Percentiles rank a stretch among this genome's conserved stretches.
Evolutionary conservation across 2,329 filamentous ascomycete genomes (phyloP).

Genomic region (Colletotrichum trifolii): DNA sequence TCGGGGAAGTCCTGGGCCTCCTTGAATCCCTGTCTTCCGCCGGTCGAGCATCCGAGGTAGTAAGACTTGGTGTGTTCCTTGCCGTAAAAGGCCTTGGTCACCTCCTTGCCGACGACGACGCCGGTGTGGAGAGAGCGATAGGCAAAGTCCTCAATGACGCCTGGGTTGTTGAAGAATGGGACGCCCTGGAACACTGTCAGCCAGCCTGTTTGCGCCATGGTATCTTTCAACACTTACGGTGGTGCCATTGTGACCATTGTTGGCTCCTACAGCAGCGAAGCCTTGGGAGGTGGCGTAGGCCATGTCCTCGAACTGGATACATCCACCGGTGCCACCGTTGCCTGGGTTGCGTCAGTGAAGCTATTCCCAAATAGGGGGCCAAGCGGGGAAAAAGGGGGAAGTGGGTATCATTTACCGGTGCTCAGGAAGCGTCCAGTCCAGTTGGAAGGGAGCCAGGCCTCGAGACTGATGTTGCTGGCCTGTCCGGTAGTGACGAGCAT

Average conservation of each 20-base stretch:
- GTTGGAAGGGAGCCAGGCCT: conserved; percentile 58
- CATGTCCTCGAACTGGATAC: conserved; percentile 56
- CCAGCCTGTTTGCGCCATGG: too few relatives aligned
- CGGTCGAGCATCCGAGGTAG: conserved; percentile 62
- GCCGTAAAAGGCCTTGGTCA: conserved; percentile 61
- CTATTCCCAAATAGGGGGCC: too few relatives aligned
- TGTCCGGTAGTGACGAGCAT: conserved; percentile 49
- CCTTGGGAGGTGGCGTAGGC: conserved; percentile 54
- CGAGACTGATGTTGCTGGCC: conserved; percentile 56
- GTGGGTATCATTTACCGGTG: conserved; percentile 48
- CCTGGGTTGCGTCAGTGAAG: too few relatives aligned
- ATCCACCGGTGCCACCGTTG: conserved; percentile 58
- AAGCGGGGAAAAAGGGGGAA: too few relatives aligned
- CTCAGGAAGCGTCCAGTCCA: conserved; percentile 59
- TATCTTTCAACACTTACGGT: neutral
- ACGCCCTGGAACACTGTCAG: conserved; percentile 29
- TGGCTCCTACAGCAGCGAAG: conserved; percentile 59
- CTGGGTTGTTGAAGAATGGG: conserved; percentile 49
- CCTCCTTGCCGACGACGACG: conserved; percentile 52
- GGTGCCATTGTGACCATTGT: conserved; percentile 61
- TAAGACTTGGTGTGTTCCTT: conserved; percentile 51
- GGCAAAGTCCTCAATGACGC: conserved; percentile 50
- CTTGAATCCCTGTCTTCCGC: conserved; percentile 62
- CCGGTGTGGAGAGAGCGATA: conserved; percentile 48
- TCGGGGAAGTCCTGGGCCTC: conserved; percentile 59